These are phyloP conservation scores for Fusarium sp. DNA, from an alignment of 2,329 filamentous ascomycete genomes.

Conservation along the genomic window DNA sequence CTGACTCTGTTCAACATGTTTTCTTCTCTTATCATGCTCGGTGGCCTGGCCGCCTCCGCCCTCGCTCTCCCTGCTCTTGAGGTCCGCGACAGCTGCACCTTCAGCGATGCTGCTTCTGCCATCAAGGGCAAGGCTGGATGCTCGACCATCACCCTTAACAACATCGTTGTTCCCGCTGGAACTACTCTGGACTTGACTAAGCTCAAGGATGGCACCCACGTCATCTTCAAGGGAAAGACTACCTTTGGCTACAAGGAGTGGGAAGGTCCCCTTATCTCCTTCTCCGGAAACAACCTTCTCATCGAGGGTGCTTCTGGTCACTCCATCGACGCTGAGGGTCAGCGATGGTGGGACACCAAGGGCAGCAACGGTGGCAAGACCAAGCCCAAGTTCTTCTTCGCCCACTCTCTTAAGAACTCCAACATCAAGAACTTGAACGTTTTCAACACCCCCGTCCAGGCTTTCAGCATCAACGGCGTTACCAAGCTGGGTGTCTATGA, in stretches of 20 bases:
- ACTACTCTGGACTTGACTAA: slow-evolving; percentile 71
- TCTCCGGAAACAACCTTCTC: slow-evolving; percentile 70
- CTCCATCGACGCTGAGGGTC: slow-evolving; percentile 70
- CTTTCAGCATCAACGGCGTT: slow-evolving; percentile 58
- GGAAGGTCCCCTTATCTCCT: slow-evolving; percentile 74
- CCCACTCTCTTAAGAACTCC: slow-evolving; percentile 58
- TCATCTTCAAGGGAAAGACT: slow-evolving; percentile 77
- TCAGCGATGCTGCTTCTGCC: slow-evolving; percentile 65
- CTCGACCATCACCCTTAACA: slow-evolving; percentile 67
- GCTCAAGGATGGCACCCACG: slow-evolving; percentile 64
- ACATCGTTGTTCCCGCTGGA: slow-evolving; percentile 70
- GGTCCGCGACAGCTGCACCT: slow-evolving; percentile 63
- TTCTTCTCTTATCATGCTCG: slow-evolving; percentile 46
- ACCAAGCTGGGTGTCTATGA: slow-evolving; percentile 55
- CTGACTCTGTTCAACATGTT: slow-evolving; percentile 32
- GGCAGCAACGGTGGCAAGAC: slow-evolving; percentile 72
- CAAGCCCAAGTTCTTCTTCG: slow-evolving; percentile 75
- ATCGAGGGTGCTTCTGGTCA: slow-evolving; percentile 65
- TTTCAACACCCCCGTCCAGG: slow-evolving; percentile 61
- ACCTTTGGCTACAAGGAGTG: slow-evolving; percentile 77
- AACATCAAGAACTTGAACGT: slow-evolving; percentile 58
- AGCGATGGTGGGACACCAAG: slow-evolving; percentile 73
- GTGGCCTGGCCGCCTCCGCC: slow-evolving; percentile 49
- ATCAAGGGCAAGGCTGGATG: slow-evolving; percentile 66
- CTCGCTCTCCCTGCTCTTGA: slow-evolving; percentile 46